Conservation (phyloP, 331 rosid species). For the Malus hybrid region DNA sequence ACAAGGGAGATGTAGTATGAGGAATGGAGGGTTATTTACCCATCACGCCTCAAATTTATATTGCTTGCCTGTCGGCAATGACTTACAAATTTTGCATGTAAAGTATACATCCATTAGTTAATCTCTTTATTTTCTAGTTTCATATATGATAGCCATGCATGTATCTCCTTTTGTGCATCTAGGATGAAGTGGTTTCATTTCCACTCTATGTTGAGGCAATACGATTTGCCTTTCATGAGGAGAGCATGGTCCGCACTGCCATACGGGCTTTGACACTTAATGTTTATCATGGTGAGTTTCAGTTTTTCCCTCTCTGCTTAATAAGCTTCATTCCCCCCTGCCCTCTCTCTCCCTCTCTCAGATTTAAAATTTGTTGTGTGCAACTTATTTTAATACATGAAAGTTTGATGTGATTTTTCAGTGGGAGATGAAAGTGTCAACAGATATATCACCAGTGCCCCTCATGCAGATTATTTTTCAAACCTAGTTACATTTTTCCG, state of each 20-base stretch:
- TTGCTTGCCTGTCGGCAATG: neutral
- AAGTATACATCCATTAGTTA: neutral
- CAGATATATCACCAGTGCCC: constrained; percentile 59
- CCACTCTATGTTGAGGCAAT: constrained; percentile 85
- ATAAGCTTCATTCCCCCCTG: neutral
- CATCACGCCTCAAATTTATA: neutral
- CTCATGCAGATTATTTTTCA: constrained; percentile 66
- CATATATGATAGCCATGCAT: neutral
- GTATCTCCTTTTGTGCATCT: constrained; percentile 12
- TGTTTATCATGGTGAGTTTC: constrained; percentile 81
- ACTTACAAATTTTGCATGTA: neutral
- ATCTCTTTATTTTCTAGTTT: neutral
- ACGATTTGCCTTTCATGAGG: constrained; percentile 80
- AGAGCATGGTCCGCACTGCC: constrained; percentile 84
- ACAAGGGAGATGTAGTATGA: neutral
- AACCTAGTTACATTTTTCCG: constrained; percentile 59
- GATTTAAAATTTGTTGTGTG: neutral
- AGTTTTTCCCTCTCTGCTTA: constrained; percentile 4
- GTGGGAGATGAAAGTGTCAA: constrained; percentile 87
- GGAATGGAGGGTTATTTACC: neutral
- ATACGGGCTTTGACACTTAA: constrained; percentile 81
- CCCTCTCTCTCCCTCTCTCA: neutral
- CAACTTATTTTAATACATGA: constrained; percentile 6
- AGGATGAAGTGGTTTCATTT: constrained; percentile 86
- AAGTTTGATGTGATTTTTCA: constrained; percentile 36